A percentile compares a stretch with the other conserved stretches of the same genome.
Conservation (phyloP, 805 yeast species). For the Jamesozyma hellenica region DNA sequence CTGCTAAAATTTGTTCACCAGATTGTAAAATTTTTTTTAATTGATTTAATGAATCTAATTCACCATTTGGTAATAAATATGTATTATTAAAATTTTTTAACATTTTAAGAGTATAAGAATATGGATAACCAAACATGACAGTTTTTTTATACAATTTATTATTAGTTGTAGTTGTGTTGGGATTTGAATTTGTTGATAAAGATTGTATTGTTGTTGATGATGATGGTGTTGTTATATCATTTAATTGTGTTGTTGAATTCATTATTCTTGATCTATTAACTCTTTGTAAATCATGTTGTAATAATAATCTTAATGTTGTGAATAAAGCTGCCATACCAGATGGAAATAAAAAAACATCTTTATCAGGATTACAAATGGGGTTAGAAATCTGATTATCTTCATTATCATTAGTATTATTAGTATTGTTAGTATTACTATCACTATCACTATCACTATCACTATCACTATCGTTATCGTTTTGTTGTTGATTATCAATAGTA, state of each 20-base stretch:
- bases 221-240: background rate
- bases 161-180: conserved; percentile 4
- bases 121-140: conserved; percentile 93
- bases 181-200: background rate
- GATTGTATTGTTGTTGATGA: background rate
- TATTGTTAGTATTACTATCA: background rate
- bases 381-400: background rate
- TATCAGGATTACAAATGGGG: conserved; percentile 29
- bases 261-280: conserved; percentile 16
- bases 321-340: conserved; percentile 91
- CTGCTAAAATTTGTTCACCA: conserved; percentile 60
- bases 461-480: background rate
- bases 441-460: too few relatives aligned
- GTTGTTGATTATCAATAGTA: background rate
- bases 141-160: conserved; percentile 39
- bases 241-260: background rate
- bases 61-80: conserved; percentile 77
- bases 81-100: conserved; percentile 88
- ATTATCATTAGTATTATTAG: background rate
- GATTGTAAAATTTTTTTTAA: conserved; percentile 50
- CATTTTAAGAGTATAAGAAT: conserved; percentile 83
- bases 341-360: conserved; percentile 76
- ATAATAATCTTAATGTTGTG: conserved; percentile 57
- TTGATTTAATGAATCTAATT: conserved; percentile 41
- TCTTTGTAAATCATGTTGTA: conserved; percentile 31